Evolutionary conservation across 2,329 filamentous ascomycete species (phyloP).

Genomic region (Ophiognomonia clavigignenti-juglandacearum): DNA sequence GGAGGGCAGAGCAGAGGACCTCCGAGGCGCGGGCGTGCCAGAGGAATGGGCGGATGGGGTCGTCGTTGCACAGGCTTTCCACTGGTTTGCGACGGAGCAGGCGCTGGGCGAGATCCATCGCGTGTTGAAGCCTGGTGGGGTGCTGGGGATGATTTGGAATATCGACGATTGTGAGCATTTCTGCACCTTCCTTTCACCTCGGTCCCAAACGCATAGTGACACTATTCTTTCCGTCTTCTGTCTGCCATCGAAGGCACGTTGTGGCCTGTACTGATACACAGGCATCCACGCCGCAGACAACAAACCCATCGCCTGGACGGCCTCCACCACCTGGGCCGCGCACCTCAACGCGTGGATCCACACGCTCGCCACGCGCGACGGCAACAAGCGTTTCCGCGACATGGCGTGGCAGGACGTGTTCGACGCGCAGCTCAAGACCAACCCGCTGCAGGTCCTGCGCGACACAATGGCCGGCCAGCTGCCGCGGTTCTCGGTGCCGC

Average conservation of each 20-base stretch:
- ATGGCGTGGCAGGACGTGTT: slow-evolving; percentile 60
- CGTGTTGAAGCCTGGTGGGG: slow-evolving; percentile 54
- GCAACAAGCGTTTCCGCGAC: slow-evolving; percentile 61
- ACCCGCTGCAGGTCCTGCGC: slow-evolving; percentile 45
- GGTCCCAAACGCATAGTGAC: background rate
- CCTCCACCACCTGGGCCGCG: slow-evolving; percentile 57
- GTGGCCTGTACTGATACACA: too few relatives aligned
- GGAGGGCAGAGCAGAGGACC: slow-evolving; percentile 53
- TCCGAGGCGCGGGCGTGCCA: slow-evolving; percentile 37
- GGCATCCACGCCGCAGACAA: too few relatives aligned
- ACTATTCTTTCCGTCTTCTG: too few relatives aligned
- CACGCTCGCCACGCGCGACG: slow-evolving; percentile 46
- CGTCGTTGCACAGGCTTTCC: slow-evolving; percentile 60
- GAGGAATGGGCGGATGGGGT: slow-evolving; percentile 60
- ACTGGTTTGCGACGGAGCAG: slow-evolving; percentile 62
- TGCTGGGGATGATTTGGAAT: slow-evolving; percentile 69
- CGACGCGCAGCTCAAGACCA: slow-evolving; percentile 49
- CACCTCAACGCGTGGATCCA: slow-evolving; percentile 55
- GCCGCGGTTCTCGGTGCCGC: slow-evolving; percentile 54
- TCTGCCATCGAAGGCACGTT: too few relatives aligned
- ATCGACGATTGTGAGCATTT: slow-evolving; percentile 54
- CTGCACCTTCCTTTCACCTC: background rate
- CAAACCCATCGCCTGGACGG: slow-evolving; percentile 50
- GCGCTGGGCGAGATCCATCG: slow-evolving; percentile 63
- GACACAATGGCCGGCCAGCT: slow-evolving; percentile 33